Evolutionary conservation across 2,329 filamentous ascomycete genomes (phyloP), one percentile per base, ranked within the genome.

Genomic region (Gnomoniopsis sp.): DNA sequence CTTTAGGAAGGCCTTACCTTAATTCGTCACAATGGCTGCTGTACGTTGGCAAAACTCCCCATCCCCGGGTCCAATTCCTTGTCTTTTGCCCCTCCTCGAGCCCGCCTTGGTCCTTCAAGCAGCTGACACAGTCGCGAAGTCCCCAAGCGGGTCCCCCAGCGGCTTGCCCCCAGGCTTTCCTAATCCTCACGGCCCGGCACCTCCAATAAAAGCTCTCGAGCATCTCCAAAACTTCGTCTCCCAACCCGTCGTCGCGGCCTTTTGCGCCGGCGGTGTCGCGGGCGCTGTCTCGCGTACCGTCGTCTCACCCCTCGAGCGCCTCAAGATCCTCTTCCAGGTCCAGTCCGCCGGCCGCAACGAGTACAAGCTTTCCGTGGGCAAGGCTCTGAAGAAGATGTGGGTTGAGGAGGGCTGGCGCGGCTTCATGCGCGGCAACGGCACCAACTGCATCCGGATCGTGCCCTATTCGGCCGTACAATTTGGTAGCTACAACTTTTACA

Each of bases 401-500:
- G 87, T 81, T 67, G 95, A 99, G 72, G 95, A 99, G 75, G 95
- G 95, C 56, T 98, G 93, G 91, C 87, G 87, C 72, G 95, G 95
- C 0, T 96, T 98, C 75, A 96, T 99, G 93, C 87, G 92, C 65
- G 95, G 95, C 54, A 99, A 99, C 72, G 95, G 95, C 63, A 97
- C 93, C 62, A 99, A 99, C 74, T 99, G 95, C 80, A 91, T 99
- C 68, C 90, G 95, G 62, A 99, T 99, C 65, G 91, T 99, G 54
- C 95, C 95, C 4, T 99, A 99, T 74, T 98, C 93, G 52, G 95
- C 95, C 12, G 95, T 98, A 44, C 95, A 99, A 71, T 99, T 99
- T 74, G 93, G 93, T 66, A 96, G 92, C 71, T 99, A 98, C 79
- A 98, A 96, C 72, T 86, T 98, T 66, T 99, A 99, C 77, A 97